These are phyloP conservation scores for Colletotrichum chrysophilum DNA, from an alignment of 2,329 filamentous ascomycete genomes.

Conservation along the genomic window DNA sequence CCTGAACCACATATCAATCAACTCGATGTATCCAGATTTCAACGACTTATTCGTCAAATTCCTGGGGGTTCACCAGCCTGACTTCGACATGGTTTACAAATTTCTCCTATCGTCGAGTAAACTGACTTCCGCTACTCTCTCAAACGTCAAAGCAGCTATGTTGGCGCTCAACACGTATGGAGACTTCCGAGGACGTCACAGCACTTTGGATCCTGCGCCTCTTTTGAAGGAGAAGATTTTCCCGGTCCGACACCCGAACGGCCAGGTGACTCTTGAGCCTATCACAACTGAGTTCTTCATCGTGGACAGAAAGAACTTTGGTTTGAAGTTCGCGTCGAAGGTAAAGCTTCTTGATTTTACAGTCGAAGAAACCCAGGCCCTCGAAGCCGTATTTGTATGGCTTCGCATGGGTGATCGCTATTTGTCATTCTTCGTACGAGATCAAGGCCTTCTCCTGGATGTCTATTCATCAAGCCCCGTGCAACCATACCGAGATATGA, in stretches of 20 bases:
- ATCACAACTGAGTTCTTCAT: background rate
- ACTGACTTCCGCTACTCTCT: background rate
- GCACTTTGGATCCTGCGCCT: background rate
- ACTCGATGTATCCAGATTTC: background rate
- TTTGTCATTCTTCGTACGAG: background rate
- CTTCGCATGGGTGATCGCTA: background rate
- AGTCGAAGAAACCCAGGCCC: background rate
- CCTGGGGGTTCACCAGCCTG: background rate
- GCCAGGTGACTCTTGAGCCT: background rate
- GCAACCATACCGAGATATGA: background rate
- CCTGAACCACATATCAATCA: background rate
- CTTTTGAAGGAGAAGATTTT: background rate
- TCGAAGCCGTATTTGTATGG: background rate
- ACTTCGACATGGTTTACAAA: background rate
- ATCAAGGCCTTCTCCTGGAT: background rate
- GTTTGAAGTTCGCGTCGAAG: background rate
- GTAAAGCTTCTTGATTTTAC: background rate
- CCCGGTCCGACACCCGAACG: background rate
- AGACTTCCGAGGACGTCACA: background rate
- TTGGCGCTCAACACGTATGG: background rate
- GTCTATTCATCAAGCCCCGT: background rate
- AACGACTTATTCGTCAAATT: background rate
- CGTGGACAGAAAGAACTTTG: background rate
- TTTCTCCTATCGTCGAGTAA: background rate
- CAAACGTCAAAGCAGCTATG: background rate